Conservation (phyloP, 2,329 filamentous ascomycete genomes). For the Epichloe elymi region DNA sequence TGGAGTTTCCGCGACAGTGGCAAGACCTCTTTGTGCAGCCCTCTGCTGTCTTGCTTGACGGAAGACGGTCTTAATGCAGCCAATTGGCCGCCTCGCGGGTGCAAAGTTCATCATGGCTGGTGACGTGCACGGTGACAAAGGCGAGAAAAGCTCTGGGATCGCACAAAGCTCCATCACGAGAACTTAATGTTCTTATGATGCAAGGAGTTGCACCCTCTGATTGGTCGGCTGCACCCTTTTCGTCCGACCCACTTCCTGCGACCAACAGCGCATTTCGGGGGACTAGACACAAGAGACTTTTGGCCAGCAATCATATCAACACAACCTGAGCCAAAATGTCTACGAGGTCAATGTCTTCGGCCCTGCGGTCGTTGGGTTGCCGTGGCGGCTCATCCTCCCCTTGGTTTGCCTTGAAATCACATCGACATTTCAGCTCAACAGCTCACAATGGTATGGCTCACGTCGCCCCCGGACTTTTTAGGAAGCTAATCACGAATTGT, state of each 20-base stretch:
- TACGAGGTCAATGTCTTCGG: constrained; percentile 12
- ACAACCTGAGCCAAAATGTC: constrained; percentile 7
- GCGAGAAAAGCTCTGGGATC: background rate
- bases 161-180: background rate
- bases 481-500: constrained; percentile 7
- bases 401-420: background rate
- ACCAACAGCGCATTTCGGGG: background rate
- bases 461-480: background rate
- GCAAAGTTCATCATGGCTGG: constrained; percentile 44
- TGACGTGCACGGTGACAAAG: background rate
- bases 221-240: constrained; percentile 23
- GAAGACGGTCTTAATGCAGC: constrained; percentile 55
- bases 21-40: constrained; percentile 32
- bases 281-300: constrained; percentile 7
- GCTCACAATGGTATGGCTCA: constrained; percentile 15
- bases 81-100: constrained; percentile 50
- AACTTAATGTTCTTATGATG: background rate
- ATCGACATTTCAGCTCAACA: constrained; percentile 18
- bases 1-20: constrained; percentile 21
- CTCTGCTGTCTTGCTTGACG: constrained; percentile 42
- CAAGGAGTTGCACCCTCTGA: constrained; percentile 15
- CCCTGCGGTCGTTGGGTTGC: constrained; percentile 13
- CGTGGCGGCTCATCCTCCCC: constrained; percentile 1
- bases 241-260: constrained; percentile 13
- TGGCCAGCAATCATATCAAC: background rate